Conservation (phyloP, 164 flowering plant species). For the Liquidambar formosana region DNA sequence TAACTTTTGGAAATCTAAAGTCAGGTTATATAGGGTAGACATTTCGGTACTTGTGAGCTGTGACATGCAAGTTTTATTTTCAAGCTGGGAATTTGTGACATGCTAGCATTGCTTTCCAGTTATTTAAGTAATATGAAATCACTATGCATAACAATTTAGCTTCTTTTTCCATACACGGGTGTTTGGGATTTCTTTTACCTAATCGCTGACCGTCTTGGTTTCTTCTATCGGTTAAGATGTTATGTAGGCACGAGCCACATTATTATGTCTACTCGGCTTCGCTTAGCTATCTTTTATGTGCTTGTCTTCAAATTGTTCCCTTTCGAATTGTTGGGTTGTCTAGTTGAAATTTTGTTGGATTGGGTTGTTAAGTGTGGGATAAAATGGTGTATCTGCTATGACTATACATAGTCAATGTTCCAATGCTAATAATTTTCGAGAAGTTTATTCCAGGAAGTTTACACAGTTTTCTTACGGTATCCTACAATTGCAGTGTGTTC, state of each 20-base stretch:
- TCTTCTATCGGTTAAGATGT: neutral
- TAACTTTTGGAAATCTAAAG: neutral
- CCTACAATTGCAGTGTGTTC: conserved; percentile 66
- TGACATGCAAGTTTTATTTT: neutral
- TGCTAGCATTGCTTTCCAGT: no score
- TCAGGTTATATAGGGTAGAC: neutral
- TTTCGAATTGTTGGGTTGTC: neutral
- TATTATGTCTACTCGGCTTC: neutral
- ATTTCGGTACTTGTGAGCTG: neutral
- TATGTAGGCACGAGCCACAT: neutral
- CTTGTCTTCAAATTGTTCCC: neutral
- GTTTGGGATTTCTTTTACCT: no score
- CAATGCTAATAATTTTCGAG: neutral
- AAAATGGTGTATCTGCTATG: neutral
- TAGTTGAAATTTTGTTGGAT: neutral
- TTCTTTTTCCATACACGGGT: no score
- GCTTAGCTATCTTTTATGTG: neutral
- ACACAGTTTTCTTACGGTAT: neutral
- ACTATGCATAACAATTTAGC: neutral
- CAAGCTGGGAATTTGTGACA: neutral
- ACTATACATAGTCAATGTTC: neutral
- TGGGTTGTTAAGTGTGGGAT: neutral
- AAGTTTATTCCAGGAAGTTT: neutral
- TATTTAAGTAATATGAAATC: neutral
- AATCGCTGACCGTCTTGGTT: neutral